A percentile compares a stretch with the other conserved stretches of the same genome.
Evolutionary conservation across 192 early-diverging fungal species (phyloP).

Genomic region (Funneliformis mosseae): DNA sequence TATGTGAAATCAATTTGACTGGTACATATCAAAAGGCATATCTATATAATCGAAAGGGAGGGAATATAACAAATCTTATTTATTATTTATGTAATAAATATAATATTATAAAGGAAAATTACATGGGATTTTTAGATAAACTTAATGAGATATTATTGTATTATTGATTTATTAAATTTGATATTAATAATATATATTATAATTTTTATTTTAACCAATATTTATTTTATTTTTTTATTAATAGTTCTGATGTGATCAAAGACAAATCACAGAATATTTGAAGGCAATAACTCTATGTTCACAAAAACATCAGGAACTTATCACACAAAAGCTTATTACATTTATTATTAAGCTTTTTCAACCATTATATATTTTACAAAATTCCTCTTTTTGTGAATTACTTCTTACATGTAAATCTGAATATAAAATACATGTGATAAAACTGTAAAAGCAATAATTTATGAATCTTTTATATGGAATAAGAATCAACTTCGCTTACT

Average conservation of each 20-base stretch:
- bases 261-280: not conserved
- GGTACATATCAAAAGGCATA: no score
- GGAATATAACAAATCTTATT: slow-evolving; percentile 3
- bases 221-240: not conserved
- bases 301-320: not conserved
- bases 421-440: not conserved
- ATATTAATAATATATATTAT: not conserved
- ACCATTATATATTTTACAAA: slow-evolving; percentile 22
- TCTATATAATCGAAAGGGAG: not conserved
- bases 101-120: not conserved
- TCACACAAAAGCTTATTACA: not conserved
- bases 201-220: not conserved
- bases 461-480: not conserved
- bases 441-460: not conserved
- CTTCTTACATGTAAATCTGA: not conserved
- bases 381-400: not conserved
- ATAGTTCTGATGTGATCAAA: not conserved
- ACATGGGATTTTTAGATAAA: no score
- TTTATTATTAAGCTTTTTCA: slow-evolving; percentile 15
- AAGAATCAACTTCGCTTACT: not conserved
- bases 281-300: not conserved
- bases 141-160: no score
- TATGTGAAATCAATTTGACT: no score
- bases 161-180: not conserved
- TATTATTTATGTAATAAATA: not conserved